Conservation (phyloP, 208 protist species). For the Leishmania mexicana region DNA sequence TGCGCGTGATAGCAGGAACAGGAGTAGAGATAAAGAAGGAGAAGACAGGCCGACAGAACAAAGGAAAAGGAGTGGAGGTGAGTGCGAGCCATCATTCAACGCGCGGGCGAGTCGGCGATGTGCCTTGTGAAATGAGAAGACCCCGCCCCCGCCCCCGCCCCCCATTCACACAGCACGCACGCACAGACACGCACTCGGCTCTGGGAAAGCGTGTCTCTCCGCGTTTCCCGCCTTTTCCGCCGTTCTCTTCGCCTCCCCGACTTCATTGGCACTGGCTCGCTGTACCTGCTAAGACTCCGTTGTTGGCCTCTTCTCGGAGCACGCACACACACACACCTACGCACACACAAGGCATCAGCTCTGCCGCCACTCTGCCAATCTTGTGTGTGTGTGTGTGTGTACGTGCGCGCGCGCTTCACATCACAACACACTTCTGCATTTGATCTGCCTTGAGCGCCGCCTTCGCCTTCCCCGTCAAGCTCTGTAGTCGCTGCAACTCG, state of each 20-base stretch:
- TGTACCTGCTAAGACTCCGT: background rate
- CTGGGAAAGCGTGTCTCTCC: background rate
- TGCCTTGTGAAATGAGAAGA: background rate
- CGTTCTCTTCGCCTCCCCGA: background rate
- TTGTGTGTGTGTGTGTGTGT: background rate
- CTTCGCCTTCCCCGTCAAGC: conserved; percentile 55
- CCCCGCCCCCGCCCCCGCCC: background rate
- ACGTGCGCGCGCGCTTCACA: conserved; percentile 36
- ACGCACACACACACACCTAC: background rate
- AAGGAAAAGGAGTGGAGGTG: background rate
- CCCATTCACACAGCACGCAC: background rate
- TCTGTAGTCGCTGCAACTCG: conserved; percentile 47
- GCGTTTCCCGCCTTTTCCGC: background rate
- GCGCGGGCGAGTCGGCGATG: background rate
- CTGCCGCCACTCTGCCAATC: no score
- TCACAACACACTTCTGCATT: conserved; percentile 66
- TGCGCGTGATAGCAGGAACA: background rate
- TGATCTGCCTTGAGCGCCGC: conserved; percentile 46
- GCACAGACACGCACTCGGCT: background rate
- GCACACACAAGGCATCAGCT: background rate
- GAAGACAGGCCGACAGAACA: background rate
- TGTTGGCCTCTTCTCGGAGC: background rate
- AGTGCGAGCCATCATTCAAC: background rate
- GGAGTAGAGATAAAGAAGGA: background rate
- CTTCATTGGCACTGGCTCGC: background rate